These are phyloP conservation scores for Colletotrichum cereale DNA, from an alignment of 2,329 filamentous ascomycete genomes.

Conservation along the genomic window DNA sequence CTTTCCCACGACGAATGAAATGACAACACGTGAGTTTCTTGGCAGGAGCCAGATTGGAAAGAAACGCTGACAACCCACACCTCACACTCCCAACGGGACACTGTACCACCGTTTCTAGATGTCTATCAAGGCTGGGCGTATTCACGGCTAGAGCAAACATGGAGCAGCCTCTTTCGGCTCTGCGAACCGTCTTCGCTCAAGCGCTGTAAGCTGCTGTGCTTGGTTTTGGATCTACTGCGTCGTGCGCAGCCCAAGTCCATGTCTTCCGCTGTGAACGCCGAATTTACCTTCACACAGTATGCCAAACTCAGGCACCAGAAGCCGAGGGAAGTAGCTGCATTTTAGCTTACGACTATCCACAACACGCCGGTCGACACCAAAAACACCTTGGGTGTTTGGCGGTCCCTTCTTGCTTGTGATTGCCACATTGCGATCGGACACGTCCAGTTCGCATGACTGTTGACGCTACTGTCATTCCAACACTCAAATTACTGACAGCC, in stretches of 20 bases:
- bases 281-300: no score
- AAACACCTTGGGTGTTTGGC: neutral
- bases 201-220: no score
- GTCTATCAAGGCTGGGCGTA: no score
- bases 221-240: no score
- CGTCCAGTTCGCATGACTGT: neutral
- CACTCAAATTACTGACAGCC: neutral
- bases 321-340: constrained; percentile 2
- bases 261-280: neutral
- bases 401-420: neutral
- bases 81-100: neutral
- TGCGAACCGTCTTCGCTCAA: no score
- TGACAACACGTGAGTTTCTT: neutral
- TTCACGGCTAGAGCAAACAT: no score
- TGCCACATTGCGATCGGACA: neutral
- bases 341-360: neutral
- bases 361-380: neutral
- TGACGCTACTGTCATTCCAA: neutral
- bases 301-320: neutral
- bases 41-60: neutral
- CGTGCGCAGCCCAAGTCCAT: no score
- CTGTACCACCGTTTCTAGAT: no score
- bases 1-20: neutral
- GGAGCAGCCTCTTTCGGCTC: no score
- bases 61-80: neutral